Percentiles rank a stretch among this genome's conserved stretches.
phyloP scores from a whole-genome alignment of 352 stramenopile species.

The Globisporangium viniferum region DNA sequence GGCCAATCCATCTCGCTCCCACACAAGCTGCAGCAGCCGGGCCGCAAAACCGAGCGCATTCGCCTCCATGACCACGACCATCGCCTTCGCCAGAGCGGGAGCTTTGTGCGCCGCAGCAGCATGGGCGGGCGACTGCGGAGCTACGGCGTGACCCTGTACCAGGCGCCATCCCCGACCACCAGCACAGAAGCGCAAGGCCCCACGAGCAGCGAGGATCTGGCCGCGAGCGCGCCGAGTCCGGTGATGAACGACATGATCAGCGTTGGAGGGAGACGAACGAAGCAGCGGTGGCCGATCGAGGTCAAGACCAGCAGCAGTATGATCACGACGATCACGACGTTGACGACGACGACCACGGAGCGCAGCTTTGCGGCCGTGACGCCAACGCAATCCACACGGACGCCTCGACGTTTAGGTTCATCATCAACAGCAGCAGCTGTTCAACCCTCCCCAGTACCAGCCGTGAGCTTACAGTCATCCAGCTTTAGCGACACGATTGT shows the following conservation, averaged over 20 bases:
- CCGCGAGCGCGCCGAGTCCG: slow-evolving; percentile 6
- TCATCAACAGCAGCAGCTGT: background rate
- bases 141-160: slow-evolving; percentile 11
- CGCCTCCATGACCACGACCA: background rate
- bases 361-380: background rate
- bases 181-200: background rate
- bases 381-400: background rate
- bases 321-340: background rate
- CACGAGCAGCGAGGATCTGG: background rate
- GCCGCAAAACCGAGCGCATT: background rate
- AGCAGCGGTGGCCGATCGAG: background rate
- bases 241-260: slow-evolving; percentile 15
- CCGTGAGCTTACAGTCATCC: background rate
- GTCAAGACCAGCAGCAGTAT: background rate
- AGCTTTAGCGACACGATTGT: background rate
- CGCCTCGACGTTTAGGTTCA: background rate
- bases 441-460: background rate
- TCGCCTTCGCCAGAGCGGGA: background rate
- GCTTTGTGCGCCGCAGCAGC: slow-evolving; percentile 11
- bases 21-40: background rate
- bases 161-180: background rate
- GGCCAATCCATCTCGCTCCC: slow-evolving; percentile 10
- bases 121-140: slow-evolving; percentile 9
- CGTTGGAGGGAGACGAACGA: background rate
- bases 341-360: background rate